Percentiles rank a stretch among this genome's conserved stretches.
phyloP scores from a whole-genome alignment of 2,329 filamentous ascomycete genomes.

The Sporothrix dimorphospora region DNA sequence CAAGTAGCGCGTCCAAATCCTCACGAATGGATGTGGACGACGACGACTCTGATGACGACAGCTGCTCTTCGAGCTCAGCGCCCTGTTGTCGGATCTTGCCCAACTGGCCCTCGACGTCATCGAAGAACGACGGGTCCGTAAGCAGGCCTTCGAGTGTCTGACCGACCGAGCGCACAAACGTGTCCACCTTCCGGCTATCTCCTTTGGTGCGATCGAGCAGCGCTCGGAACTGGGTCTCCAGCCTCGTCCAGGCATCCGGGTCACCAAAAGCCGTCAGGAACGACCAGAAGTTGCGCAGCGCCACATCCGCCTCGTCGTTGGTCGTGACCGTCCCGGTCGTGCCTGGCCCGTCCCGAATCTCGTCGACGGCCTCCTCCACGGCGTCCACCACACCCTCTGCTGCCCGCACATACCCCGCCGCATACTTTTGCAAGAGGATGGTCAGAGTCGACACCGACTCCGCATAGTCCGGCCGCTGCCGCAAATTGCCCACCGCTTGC shows the following conservation, averaged over 20 bases:
- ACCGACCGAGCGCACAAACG: constrained; percentile 72
- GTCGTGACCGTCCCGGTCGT: constrained; percentile 39
- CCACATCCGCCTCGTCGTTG: constrained; percentile 75
- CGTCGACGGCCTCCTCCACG: constrained; percentile 35
- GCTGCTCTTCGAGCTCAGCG: constrained; percentile 38
- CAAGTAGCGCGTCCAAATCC: constrained; percentile 73
- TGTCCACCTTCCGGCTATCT: constrained; percentile 71
- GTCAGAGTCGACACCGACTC: constrained; percentile 82
- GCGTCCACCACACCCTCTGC: constrained; percentile 60
- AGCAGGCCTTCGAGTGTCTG: constrained; percentile 78
- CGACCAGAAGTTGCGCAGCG: constrained; percentile 78
- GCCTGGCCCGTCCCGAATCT: constrained; percentile 60
- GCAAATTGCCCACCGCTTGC: constrained; percentile 71
- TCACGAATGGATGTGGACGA: constrained; percentile 57
- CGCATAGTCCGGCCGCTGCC: constrained; percentile 78
- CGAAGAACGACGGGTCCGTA: constrained; percentile 84
- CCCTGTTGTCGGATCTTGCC: constrained; percentile 56
- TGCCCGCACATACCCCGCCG: constrained; percentile 74
- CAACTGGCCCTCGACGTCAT: constrained; percentile 65
- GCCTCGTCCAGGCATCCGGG: constrained; percentile 70
- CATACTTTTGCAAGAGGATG: constrained; percentile 76
- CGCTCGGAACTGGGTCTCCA: constrained; percentile 68
- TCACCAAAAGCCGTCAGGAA: constrained; percentile 82
- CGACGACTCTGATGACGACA: neutral
- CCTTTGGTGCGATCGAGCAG: constrained; percentile 65